Evolutionary conservation across 306 rosid species (phyloP).

Genomic region (Alnus rubra): DNA sequence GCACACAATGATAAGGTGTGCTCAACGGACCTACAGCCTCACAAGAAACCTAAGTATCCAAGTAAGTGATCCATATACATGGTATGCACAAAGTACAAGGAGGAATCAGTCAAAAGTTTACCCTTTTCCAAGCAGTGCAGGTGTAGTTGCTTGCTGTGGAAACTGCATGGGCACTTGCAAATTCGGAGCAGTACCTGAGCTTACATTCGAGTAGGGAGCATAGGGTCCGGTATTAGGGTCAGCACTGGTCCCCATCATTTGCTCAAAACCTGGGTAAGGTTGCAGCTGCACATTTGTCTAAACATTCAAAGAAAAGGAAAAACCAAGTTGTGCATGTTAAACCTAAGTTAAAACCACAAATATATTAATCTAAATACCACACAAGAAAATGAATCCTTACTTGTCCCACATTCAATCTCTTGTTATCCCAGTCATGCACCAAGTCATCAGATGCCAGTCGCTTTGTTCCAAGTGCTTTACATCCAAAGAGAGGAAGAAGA

Average conservation of each 20-base stretch:
- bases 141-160: conserved; percentile 58
- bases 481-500: conserved; percentile 25
- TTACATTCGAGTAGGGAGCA: conserved; percentile 43
- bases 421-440: conserved; percentile 80
- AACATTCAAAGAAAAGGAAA: conserved; percentile 21
- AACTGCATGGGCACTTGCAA: conserved; percentile 53
- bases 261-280: conserved; percentile 52
- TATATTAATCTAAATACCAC: conserved; percentile 12
- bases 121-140: conserved; percentile 88
- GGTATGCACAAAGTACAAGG: conserved; percentile 20
- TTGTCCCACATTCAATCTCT: conserved; percentile 83
- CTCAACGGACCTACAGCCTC: conserved; percentile 15
- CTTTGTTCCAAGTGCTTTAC: conserved; percentile 81
- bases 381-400: conserved; percentile 47
- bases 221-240: conserved; percentile 52
- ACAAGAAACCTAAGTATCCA: conserved; percentile 5
- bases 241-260: conserved; percentile 44
- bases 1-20: background rate
- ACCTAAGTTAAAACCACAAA: conserved; percentile 2
- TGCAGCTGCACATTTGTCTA: conserved; percentile 65
- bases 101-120: conserved; percentile 32
- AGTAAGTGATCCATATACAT: background rate
- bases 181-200: conserved; percentile 45
- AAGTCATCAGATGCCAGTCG: conserved; percentile 90
- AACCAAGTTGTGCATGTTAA: conserved; percentile 7